Evolutionary conservation across 73 alveolate genomes (phyloP), one percentile per base, ranked within the genome.

Genomic region (Breviolum minutum): DNA sequence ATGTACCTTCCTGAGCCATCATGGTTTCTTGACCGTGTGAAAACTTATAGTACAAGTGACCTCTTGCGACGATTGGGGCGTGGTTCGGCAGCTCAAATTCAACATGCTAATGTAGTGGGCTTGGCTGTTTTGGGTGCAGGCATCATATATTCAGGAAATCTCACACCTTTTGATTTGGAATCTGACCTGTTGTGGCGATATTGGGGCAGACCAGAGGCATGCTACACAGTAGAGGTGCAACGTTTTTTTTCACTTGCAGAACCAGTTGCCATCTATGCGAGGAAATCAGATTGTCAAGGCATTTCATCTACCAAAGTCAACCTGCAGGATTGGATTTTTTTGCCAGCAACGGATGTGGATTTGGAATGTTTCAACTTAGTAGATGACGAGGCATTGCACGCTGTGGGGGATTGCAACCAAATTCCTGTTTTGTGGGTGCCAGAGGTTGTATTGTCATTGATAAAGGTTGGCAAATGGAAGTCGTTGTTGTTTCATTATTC

Each of bases 381-480:
- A 73, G 32, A 22, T 68, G 77, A 68, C 17, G 17, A 17, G 77
- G 77, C 77, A 68, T 17, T 68, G 77, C 77, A 22, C 24, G 17
- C n/a, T 68, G 77, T 22, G 24, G 24, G 77, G 24, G 77, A 14
- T 68, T 68, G 77, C n/a, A 68, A 14, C 77, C 77, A 24, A 10
- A 73, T 73, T 32, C 83, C 83, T 32, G 83, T 73, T 73, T 24
- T 73, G 32, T 73, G 83, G 83, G 16, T 73, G 83, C 83, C 83
- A 24, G 16, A 14, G 14, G n/a, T 13, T 24, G 83, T 73, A 10
- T 13, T 73, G 20, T 73, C 32, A 22, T 73, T 73, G 83, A 32
- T 24, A 13, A 73, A 73, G 83, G n/a, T 22, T 14, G 40, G 32
- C 14, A 27, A 73, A 24, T 73, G 83, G 83, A 73, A 14, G 16